Evolutionary conservation across 176 grass and related monocot species (phyloP).

Genomic region (Melocanna baccifera): DNA sequence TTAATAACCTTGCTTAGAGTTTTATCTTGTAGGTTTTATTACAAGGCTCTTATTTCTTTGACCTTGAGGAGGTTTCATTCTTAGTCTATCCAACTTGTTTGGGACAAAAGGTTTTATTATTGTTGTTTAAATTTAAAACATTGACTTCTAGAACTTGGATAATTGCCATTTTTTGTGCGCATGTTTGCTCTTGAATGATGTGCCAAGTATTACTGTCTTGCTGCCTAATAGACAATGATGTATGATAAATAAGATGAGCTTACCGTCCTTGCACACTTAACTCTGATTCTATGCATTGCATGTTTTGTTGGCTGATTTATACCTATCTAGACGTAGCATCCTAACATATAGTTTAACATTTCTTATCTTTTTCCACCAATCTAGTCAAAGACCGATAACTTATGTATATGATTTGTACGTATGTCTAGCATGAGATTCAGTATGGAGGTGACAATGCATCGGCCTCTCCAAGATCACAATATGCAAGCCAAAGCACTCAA

Average conservation of each 20-base stretch:
- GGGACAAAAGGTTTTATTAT: too few relatives aligned
- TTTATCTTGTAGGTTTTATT: too few relatives aligned
- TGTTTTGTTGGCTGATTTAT: neutral
- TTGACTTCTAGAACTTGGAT: neutral
- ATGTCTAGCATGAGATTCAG: constrained; percentile 62
- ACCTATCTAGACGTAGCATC: neutral
- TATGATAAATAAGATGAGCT: constrained; percentile 5
- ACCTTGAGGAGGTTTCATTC: too few relatives aligned
- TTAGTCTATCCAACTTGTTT: too few relatives aligned
- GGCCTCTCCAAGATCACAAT: constrained; percentile 52
- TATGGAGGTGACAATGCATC: constrained; percentile 53
- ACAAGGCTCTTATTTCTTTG: too few relatives aligned
- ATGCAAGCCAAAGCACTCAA: constrained; percentile 38
- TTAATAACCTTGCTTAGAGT: too few relatives aligned
- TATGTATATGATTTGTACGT: neutral
- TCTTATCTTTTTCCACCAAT: neutral
- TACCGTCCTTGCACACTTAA: neutral
- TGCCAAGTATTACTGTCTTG: neutral
- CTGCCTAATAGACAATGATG: neutral
- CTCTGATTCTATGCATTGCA: neutral
- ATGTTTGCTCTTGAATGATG: neutral
- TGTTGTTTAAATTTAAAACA: neutral
- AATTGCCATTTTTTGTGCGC: neutral
- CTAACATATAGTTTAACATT: neutral
- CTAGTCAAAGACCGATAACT: neutral